Percentiles rank a stretch among this genome's conserved stretches.
phyloP scores from a whole-genome alignment of 2,329 filamentous ascomycete genomes.

The Aspergillus persii region DNA sequence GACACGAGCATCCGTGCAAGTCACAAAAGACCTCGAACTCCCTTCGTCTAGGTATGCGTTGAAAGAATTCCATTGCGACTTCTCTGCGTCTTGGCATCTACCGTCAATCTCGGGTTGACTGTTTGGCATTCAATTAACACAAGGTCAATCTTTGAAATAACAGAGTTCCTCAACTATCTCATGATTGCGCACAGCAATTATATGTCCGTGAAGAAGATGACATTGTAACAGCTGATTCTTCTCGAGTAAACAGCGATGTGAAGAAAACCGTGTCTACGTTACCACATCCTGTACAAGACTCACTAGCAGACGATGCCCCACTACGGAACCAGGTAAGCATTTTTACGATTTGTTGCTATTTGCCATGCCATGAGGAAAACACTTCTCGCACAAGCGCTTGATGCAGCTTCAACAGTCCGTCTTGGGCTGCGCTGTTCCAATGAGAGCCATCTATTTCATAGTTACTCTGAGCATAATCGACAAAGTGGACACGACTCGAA shows the following conservation, averaged over 20 bases:
- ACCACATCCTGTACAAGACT: background rate
- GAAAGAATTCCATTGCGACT: background rate
- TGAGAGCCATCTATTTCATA: slow-evolving; percentile 68
- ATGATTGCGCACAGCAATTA: slow-evolving; percentile 49
- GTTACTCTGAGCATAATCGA: slow-evolving; percentile 62
- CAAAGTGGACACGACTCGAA: slow-evolving; percentile 16
- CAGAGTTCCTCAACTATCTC: slow-evolving; percentile 53
- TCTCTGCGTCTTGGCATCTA: background rate
- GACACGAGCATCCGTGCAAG: slow-evolving; percentile 16
- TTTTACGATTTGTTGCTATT: background rate
- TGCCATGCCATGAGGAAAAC: slow-evolving; percentile 69
- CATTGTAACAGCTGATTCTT: slow-evolving; percentile 53
- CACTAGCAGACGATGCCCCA: background rate
- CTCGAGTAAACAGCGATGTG: slow-evolving; percentile 49
- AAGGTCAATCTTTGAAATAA: background rate
- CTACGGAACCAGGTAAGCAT: slow-evolving; percentile 50
- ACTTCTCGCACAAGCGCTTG: slow-evolving; percentile 63
- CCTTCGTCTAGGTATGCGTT: slow-evolving; percentile 4
- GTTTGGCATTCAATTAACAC: background rate
- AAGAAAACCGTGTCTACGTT: slow-evolving; percentile 32
- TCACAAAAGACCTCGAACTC: background rate
- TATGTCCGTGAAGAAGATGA: slow-evolving; percentile 55
- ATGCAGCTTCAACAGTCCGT: slow-evolving; percentile 72
- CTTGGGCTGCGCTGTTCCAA: slow-evolving; percentile 73
- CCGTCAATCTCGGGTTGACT: background rate